phyloP scores from a whole-genome alignment of 768 basidiomycete species.

The Panellus pusillus region DNA sequence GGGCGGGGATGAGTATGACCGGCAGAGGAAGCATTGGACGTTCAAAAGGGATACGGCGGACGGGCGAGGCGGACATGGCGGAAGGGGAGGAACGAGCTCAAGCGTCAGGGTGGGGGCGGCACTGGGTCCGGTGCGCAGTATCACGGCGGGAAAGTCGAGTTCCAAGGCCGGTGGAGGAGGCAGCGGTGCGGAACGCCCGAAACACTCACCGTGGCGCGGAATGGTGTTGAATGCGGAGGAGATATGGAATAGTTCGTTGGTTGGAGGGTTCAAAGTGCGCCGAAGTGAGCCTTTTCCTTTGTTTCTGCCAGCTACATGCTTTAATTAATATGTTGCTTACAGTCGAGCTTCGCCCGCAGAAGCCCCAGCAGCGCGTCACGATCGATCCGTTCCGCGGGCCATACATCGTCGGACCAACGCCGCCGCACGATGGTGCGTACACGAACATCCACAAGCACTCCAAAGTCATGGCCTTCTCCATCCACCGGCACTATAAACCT shows the following conservation, averaged over 20 bases:
- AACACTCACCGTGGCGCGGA: slow-evolving; percentile 40
- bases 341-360: slow-evolving; percentile 55
- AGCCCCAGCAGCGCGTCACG: slow-evolving; percentile 67
- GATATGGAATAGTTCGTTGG: slow-evolving; percentile 62
- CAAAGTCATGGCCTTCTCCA: slow-evolving; percentile 74
- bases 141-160: slow-evolving; percentile 25
- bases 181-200: slow-evolving; percentile 22
- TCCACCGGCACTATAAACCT: slow-evolving; percentile 61
- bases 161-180: slow-evolving; percentile 19
- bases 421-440: slow-evolving; percentile 52
- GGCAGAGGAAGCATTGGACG: slow-evolving; percentile 52
- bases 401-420: slow-evolving; percentile 33
- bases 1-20: slow-evolving; percentile 48
- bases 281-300: slow-evolving; percentile 34
- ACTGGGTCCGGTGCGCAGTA: slow-evolving; percentile 32
- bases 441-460: slow-evolving; percentile 83
- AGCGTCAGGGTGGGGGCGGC: slow-evolving; percentile 25
- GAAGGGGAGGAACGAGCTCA: not conserved
- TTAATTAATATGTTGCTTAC: slow-evolving; percentile 4
- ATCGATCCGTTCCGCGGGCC: slow-evolving; percentile 56
- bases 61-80: slow-evolving; percentile 5
- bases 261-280: slow-evolving; percentile 66
- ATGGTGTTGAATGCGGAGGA: slow-evolving; percentile 58
- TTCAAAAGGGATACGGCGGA: slow-evolving; percentile 57
- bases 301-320: not conserved